Evolutionary conservation across 257 asterid species (phyloP).

Genomic region (Gardenia jasminoides): DNA sequence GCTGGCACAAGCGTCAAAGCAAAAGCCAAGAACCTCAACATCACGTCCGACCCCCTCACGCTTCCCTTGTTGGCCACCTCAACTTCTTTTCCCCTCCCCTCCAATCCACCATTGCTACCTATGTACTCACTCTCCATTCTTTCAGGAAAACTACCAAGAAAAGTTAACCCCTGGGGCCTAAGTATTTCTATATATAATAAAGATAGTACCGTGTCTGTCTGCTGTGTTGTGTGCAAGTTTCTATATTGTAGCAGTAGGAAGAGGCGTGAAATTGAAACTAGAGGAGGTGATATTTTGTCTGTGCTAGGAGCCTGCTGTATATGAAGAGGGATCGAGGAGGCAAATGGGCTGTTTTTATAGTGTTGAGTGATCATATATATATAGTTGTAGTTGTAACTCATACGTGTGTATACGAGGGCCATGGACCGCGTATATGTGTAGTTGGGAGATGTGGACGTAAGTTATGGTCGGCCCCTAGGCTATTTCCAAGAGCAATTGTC

Average conservation of each 20-base stretch:
- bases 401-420: not conserved
- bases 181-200: too few relatives aligned
- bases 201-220: too few relatives aligned
- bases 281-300: too few relatives aligned
- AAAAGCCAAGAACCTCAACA: constrained; percentile 33
- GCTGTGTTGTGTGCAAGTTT: not conserved
- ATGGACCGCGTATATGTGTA: not conserved
- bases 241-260: too few relatives aligned
- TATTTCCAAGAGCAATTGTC: not conserved
- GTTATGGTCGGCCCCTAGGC: not conserved
- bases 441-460: not conserved
- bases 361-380: not conserved
- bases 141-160: not conserved
- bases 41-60: constrained; percentile 7
- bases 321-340: not conserved
- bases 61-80: constrained; percentile 8
- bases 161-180: not conserved
- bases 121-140: not conserved
- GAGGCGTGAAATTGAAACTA: too few relatives aligned
- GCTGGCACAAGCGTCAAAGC: constrained; percentile 51
- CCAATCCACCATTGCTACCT: constrained; percentile 2
- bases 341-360: not conserved
- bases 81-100: constrained; percentile 3
- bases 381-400: not conserved
- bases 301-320: too few relatives aligned